Base-by-base conservation (phyloP, 345 rosid species). In the Dovyalis caffra region DNA sequence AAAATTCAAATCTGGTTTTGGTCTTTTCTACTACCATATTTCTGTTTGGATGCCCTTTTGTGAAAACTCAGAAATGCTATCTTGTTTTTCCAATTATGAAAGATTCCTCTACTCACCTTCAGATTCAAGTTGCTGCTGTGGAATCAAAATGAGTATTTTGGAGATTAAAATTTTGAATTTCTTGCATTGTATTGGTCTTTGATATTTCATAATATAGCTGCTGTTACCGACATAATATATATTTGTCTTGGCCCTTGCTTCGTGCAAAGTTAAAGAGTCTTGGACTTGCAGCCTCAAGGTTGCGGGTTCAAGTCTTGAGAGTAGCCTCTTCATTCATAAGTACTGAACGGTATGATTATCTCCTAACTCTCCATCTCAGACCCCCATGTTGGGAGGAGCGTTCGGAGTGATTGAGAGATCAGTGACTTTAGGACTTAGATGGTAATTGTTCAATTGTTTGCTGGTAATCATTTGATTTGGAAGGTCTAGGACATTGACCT, bases 391-490 rank as follows among this genome's bases (percentile, higher is more conserved):
- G 61, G 61, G 25, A 23, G 61, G 61, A 56, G 28, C 26, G n/a
- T 6, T 25, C 45, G 31, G 20, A 45, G 61, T 49, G 51, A 33
- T 11, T 51, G 53, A 65, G 77, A 65, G 64, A 45, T 74, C 62
- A 2, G 15, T 56, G 26, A 3, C 25, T 56, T 28, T 57, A 26
- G 43, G 76, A 49, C 66, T 38, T 66, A 6, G 49, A 74, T 49
- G 60, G 47, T 31, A 63, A 65, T 45, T 35, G 53, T 60, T 29
- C 49, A 73, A 53, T 47, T 61, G 66, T 2, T 65, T 43, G 28
- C 9, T 49, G 23, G 43, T 74, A n/a, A 32, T 63, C 21, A 31
- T 71, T 76, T 43, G 33, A 64, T 20, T 38, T 21, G 2, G 8
- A 8, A 21, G 68, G 60, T 23, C 6, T 56, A 56, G 28, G 60